Evolutionary conservation across 306 rosid genomes (phyloP), one percentile per base, ranked within the genome.

Genomic region (Cicer judaicum): DNA sequence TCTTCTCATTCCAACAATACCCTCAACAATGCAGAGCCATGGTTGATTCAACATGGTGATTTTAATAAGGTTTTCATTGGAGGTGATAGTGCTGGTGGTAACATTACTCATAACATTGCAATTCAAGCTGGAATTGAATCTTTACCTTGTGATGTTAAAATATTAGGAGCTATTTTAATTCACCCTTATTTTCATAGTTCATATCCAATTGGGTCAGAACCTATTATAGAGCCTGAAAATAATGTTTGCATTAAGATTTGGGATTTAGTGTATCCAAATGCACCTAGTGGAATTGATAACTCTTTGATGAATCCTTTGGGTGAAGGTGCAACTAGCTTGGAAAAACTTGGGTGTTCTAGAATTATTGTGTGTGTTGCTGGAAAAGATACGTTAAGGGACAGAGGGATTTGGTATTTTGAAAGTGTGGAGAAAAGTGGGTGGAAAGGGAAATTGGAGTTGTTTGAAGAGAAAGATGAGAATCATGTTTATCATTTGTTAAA

Each of bases 11-110:
- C 63, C 7, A 5, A 19, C 0, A 14, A 64, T 0, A 29, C 40
- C 39, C 43, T 14, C 21, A 65, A 48, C n/a, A 61, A 74, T 2
- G 1, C n/a, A 0, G 84, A 81, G 0, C 70, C 81, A 10, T 84
- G 85, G 87, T 10, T 84, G 15, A 10, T 46, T 7, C 14, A 77
- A 1, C 85, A 84, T 7, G 87, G 87, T 5, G 85, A 84, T 56
- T 80, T 84, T 0, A 2, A 42, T 46, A 63, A 64, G 8, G 67
- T 61, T 61, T 61, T 36, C 67, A 61, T 61, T 12, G 67, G 67
- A 13, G 67, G 67, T n/a, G 67, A 61, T 7, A 61, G 67, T 61
- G 19, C 46, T 61, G 67, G 67, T 61, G 67, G 7, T 7, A 61
- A 36, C 9, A 61, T 61, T 36, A 10, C 46, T 12, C 67, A 61